phyloP scores from a whole-genome alignment of 169 alveolate species.

The Plasmodium falciparum region DNA sequence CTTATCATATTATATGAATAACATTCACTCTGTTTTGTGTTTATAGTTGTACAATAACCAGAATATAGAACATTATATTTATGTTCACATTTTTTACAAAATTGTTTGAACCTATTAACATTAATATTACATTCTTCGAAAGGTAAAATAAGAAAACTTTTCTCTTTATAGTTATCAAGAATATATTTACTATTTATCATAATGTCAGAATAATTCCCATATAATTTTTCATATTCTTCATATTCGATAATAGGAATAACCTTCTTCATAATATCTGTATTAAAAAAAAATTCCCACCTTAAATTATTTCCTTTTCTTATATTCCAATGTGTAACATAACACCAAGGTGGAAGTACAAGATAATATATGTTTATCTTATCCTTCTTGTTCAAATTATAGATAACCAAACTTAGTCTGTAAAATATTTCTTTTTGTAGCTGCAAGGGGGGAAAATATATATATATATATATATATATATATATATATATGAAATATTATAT shows the following conservation, averaged over 20 bases:
- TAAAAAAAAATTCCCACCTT: constrained; percentile 40
- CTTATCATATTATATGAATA: constrained; percentile 16
- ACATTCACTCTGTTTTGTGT: constrained; percentile 32
- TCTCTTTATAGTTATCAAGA: background rate
- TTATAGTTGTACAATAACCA: constrained; percentile 61
- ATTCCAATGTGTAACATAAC: constrained; percentile 77
- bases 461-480: no score
- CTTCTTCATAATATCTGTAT: constrained; percentile 23
- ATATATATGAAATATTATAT: no score
- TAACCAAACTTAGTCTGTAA: constrained; percentile 60
- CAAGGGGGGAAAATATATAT: background rate
- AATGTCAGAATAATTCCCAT: constrained; percentile 20
- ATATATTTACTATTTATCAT: constrained; percentile 23
- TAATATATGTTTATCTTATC: constrained; percentile 26
- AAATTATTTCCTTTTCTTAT: background rate
- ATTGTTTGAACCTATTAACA: constrained; percentile 4
- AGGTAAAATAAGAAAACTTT: constrained; percentile 11
- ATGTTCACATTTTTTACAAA: constrained; percentile 45
- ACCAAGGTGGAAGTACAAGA: constrained; percentile 81
- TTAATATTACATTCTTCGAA: constrained; percentile 24
- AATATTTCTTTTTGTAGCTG: constrained; percentile 79
- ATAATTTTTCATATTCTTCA: constrained; percentile 20
- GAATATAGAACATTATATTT: constrained; percentile 63
- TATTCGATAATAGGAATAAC: constrained; percentile 73
- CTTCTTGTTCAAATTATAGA: constrained; percentile 34